These are phyloP conservation scores for Testicularia cyperi DNA, from an alignment of 1,284 basidiomycete species.

Conservation along the genomic window DNA sequence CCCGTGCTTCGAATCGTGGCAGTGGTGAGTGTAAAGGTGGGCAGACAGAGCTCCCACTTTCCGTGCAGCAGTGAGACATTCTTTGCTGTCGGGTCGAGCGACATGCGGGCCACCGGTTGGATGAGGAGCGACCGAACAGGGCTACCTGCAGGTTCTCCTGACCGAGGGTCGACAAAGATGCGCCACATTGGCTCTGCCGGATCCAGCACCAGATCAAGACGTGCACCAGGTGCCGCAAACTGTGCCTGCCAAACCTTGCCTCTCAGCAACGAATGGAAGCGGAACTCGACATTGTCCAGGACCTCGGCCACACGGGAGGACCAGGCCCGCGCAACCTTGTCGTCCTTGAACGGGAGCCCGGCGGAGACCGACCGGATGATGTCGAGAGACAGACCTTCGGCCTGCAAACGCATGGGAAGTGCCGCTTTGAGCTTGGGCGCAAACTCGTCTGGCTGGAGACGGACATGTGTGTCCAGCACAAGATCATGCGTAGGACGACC, in stretches of 20 bases:
- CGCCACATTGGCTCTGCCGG: conserved; percentile 83
- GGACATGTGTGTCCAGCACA: conserved; percentile 61
- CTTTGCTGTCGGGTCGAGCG: conserved; percentile 54
- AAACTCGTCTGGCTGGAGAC: conserved; percentile 72
- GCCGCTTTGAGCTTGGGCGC: conserved; percentile 72
- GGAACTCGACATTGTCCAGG: conserved; percentile 61
- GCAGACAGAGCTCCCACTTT: conserved; percentile 79
- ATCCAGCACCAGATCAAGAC: conserved; percentile 75
- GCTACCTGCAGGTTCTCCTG: conserved; percentile 74
- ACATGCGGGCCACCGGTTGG: conserved; percentile 76
- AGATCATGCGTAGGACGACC: conserved; percentile 86
- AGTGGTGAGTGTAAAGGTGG: conserved; percentile 66
- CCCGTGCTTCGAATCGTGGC: conserved; percentile 71
- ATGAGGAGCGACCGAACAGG: conserved; percentile 74
- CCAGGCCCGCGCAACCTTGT: conserved; percentile 71
- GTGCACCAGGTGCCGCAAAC: conserved; percentile 73
- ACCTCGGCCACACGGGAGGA: conserved; percentile 70
- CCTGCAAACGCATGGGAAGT: conserved; percentile 78
- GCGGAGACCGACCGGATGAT: conserved; percentile 66
- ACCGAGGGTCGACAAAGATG: conserved; percentile 67
- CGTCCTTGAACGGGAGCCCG: conserved; percentile 48
- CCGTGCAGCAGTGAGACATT: conserved; percentile 68
- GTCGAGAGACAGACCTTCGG: conserved; percentile 54
- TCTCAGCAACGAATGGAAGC: conserved; percentile 60
- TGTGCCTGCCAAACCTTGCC: conserved; percentile 83